A percentile compares a stretch with the other conserved stretches of the same genome.
These are phyloP conservation scores for Amborella trichopoda DNA, from an alignment of 164 flowering plant genomes.

Conservation along the genomic window DNA sequence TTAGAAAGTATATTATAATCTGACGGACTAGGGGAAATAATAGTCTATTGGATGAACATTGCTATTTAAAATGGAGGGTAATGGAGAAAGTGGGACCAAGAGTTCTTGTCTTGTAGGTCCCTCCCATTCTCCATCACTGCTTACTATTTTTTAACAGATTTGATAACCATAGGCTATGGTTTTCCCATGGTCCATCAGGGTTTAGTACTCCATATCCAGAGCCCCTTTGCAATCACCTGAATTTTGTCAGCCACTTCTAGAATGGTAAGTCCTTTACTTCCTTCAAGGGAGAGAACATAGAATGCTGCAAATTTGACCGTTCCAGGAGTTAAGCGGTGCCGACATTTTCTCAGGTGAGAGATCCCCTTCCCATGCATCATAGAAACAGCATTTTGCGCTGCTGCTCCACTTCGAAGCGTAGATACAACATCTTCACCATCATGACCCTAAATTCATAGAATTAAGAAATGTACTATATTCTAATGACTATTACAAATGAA, in stretches of 20 bases:
- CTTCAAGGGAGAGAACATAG: constrained; percentile 87
- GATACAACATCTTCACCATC: constrained; percentile 59
- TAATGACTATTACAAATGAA: not conserved
- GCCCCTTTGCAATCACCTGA: constrained; percentile 40
- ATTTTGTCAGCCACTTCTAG: constrained; percentile 81
- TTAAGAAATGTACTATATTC: not conserved
- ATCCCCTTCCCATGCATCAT: constrained; percentile 81
- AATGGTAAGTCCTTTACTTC: constrained; percentile 60
- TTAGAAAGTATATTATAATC: too few relatives aligned
- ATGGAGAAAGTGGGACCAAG: too few relatives aligned
- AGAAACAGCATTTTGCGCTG: constrained; percentile 81
- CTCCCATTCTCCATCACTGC: too few relatives aligned
- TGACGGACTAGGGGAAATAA: too few relatives aligned
- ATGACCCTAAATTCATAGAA: constrained; percentile 53
- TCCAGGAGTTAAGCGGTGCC: constrained; percentile 93
- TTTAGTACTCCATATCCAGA: too few relatives aligned
- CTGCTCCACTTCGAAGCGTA: constrained; percentile 65
- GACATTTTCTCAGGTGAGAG: constrained; percentile 56
- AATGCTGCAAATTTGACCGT: constrained; percentile 94
- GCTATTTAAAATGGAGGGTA: too few relatives aligned
- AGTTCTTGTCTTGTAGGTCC: too few relatives aligned
- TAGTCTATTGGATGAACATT: too few relatives aligned
- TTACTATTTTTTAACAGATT: too few relatives aligned
- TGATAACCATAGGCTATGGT: too few relatives aligned
- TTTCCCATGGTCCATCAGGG: too few relatives aligned